Evolutionary conservation across 208 protist species (phyloP), one percentile per base, ranked within the genome.

Genomic region (Angomonas deanei): DNA sequence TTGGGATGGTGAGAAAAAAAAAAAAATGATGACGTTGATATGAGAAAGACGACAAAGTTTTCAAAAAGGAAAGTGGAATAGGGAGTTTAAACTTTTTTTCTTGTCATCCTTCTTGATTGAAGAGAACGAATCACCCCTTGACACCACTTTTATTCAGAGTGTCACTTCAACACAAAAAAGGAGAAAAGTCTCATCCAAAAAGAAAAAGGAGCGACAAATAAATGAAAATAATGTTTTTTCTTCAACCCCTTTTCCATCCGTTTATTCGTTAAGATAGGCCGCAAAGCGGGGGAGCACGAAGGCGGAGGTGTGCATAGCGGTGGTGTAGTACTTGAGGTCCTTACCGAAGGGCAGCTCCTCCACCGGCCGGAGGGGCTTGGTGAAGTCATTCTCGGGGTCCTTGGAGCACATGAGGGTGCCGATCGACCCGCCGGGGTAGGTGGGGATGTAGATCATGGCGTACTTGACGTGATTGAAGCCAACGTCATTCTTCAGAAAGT

Each of bases 371-470:
- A 82, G 46, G 5, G 88, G 88, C 64, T 79, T 70, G 23, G 64
- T 65, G 17, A 86, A 63, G 49, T 92, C 72, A 19, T 74, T 74
- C 33, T 72, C 83, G 15, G 78, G 61, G 21, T 70, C 74, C 76
- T 93, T 96, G 52, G 67, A 65, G 42, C 90, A 96, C 49, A 97
- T 60, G 10, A 97, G 66, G 24, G 86, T 91, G 52, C 92, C 92
- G 64, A 97, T 97, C 63, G 72, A 88, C 56, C 92, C 92, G 33
- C 86, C 92, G n/a, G 95, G 93, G 74, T 97, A 98, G 34, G 89
- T 95, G n/a, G 95, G 93, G 63, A 92, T 97, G 57, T 86, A 83
- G 23, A 94, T 96, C 76, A 94, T 84, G 15, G 85, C 86, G 64
- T 98, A 98, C 66, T 97, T 88, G 24, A 97, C 90, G 0, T 61